phyloP scores from a whole-genome alignment of 108 stramenopile genomes.

The Phaeodactylum tricornutum region DNA sequence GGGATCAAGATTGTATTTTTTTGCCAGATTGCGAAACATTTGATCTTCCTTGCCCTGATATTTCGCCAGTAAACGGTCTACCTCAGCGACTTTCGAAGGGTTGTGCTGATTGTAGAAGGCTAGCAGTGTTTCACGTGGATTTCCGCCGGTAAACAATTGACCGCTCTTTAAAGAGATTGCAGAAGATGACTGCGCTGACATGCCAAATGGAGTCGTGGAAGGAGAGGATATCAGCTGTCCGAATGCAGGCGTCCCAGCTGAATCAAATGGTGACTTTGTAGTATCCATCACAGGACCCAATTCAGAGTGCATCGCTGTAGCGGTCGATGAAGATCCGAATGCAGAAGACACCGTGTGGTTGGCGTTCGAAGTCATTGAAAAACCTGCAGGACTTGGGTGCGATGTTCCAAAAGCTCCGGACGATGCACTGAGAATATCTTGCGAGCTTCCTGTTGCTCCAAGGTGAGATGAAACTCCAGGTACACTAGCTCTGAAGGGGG shows the following conservation, averaged over 20 bases:
- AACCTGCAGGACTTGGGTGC: too few relatives aligned
- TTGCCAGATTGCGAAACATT: conserved; percentile 71
- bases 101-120: conserved; percentile 72
- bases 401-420: too few relatives aligned
- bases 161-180: conserved; percentile 2
- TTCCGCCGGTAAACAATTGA: conserved; percentile 36
- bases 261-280: too few relatives aligned
- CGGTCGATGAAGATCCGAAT: too few relatives aligned
- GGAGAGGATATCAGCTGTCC: too few relatives aligned
- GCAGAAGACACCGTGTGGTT: conserved; percentile 7
- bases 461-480: too few relatives aligned
- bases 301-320: too few relatives aligned
- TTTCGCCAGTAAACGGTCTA: conserved; percentile 70
- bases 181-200: conserved; percentile 1
- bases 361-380: conserved; percentile 6
- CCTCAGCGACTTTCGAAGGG: conserved; percentile 60
- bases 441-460: too few relatives aligned
- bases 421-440: too few relatives aligned
- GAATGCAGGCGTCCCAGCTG: too few relatives aligned
- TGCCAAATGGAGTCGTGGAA: conserved; percentile 8
- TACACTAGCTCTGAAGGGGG: too few relatives aligned
- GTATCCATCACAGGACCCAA: too few relatives aligned
- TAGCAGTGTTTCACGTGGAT: conserved; percentile 52
- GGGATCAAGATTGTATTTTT: conserved; percentile 77
- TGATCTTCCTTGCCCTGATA: conserved; percentile 74